These are phyloP conservation scores for Penicillium coprophilum DNA, from an alignment of 495 filamentous ascomycete species.

Conservation along the genomic window DNA sequence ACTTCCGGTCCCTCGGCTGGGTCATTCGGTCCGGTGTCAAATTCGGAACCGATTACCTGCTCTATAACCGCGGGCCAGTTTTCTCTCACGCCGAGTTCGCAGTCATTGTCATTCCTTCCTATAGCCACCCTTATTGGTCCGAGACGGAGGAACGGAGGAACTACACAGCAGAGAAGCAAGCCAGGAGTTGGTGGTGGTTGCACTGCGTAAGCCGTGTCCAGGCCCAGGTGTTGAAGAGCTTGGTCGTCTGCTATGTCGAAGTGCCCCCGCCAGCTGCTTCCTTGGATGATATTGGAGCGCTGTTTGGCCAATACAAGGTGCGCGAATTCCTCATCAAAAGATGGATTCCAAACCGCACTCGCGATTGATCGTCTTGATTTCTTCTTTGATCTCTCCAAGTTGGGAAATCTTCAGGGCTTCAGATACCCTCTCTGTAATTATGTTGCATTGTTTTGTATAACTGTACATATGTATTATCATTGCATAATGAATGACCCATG, in stretches of 20 bases:
- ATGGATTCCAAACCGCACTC: slow-evolving; percentile 79
- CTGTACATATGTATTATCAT: slow-evolving; percentile 7
- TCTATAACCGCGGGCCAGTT: slow-evolving; percentile 93
- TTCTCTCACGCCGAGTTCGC: slow-evolving; percentile 95
- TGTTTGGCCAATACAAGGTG: slow-evolving; percentile 72
- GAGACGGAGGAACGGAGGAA: slow-evolving; percentile 47
- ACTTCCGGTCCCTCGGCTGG: slow-evolving; percentile 96
- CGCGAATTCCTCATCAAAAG: slow-evolving; percentile 78
- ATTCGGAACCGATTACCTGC: slow-evolving; percentile 88
- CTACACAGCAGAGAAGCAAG: slow-evolving; percentile 47
- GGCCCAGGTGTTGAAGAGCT: slow-evolving; percentile 79
- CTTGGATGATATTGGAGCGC: slow-evolving; percentile 55
- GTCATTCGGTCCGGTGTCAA: slow-evolving; percentile 92
- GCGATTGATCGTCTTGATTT: slow-evolving; percentile 52
- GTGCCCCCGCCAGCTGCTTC: slow-evolving; percentile 64
- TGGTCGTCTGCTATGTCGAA: slow-evolving; percentile 88
- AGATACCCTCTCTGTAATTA: slow-evolving; percentile 17
- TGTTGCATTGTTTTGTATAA: slow-evolving; percentile 6
- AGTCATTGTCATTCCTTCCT: slow-evolving; percentile 78
- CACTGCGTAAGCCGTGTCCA: slow-evolving; percentile 92
- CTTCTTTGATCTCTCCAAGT: slow-evolving; percentile 32
- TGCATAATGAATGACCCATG: slow-evolving; percentile 7
- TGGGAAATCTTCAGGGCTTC: slow-evolving; percentile 15
- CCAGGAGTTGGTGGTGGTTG: slow-evolving; percentile 83
- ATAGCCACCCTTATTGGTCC: slow-evolving; percentile 72